Base-by-base conservation (phyloP, 306 rosid species). In the Quercus glauca region DNA sequence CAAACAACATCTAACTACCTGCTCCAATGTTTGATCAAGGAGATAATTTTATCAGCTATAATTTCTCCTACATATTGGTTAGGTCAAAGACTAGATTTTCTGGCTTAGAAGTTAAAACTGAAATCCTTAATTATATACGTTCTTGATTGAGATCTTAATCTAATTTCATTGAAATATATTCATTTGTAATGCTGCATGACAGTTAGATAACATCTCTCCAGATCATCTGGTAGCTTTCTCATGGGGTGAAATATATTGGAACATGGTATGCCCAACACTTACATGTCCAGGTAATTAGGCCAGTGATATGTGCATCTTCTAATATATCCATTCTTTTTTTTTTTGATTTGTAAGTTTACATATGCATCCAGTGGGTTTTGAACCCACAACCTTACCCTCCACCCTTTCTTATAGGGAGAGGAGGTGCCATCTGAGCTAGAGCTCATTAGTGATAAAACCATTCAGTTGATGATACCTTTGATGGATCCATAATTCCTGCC, bases 1-100 rank as follows among this genome's bases (percentile, higher is more conserved):
- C 85, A 94, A 83, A 78, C 99, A 94, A 79, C 97, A 94, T 81
- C 95, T 86, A 79, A 94, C 97, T 29, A 92, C 97, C 97, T 91
- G 95, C 63, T 78, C 28, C 78, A 77, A 72, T 49, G 51, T 79
- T 78, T 17, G 15, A 25, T 56, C 53, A 23, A 63, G 57, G 21
- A 35, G 19, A 72, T 37, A 43, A 9, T 51, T 56, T 31, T 4
- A 68, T 68, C 18, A n/a, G 60, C 33, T 35, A 69, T 5, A 9
- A 6, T 51, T 79, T 69, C 73, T 52, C 59, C 21, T 23, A 55
- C 3, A 58, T 74, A 37, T 59, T 74, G 69, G 55, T 35, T 51
- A 4, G 52, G 26, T 41, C 26, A 78, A 67, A 83, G 56, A 57
- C 45, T 19, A 63, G 59, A 51, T 13, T 43, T 28, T 45, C 18